Percentiles rank a stretch among this genome's conserved stretches.
Conservation (phyloP, 179 eudicot species). For the Vitellaria paradoxa region DNA sequence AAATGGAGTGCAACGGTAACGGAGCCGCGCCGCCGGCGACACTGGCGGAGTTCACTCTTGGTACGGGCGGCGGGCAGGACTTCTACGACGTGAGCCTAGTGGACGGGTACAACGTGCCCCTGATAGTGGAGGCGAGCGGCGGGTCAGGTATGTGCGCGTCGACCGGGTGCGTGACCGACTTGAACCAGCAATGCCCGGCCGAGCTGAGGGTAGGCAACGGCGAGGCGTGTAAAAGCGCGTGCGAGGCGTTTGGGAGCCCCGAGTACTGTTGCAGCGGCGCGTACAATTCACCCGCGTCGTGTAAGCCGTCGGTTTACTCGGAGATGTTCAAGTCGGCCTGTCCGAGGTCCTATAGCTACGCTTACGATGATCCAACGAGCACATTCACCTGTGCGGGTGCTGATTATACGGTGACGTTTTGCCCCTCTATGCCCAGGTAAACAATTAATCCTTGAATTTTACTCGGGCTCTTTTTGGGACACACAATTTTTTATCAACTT, state of each 20-base stretch:
- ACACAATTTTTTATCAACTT: too few species aligned
- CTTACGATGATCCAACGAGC: slow-evolving; percentile 88
- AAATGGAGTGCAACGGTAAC: slow-evolving; percentile 62
- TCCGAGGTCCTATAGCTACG: slow-evolving; percentile 88
- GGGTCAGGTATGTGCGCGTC: slow-evolving; percentile 76
- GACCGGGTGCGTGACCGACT: slow-evolving; percentile 79
- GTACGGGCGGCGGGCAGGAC: slow-evolving; percentile 70
- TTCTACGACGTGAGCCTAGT: slow-evolving; percentile 94
- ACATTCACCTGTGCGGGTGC: slow-evolving; percentile 85
- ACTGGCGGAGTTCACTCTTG: slow-evolving; percentile 80
- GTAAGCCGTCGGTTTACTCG: slow-evolving; percentile 76
- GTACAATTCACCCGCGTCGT: slow-evolving; percentile 57
- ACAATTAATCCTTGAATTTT: neutral
- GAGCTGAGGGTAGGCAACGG: slow-evolving; percentile 63
- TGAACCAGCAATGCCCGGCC: slow-evolving; percentile 63
- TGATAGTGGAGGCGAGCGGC: slow-evolving; percentile 70
- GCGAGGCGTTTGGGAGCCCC: slow-evolving; percentile 77
- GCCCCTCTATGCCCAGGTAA: slow-evolving; percentile 79
- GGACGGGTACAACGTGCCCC: slow-evolving; percentile 80
- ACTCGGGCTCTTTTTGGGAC: too few species aligned
- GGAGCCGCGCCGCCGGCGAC: slow-evolving; percentile 90
- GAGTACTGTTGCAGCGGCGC: slow-evolving; percentile 90
- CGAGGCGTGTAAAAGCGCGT: slow-evolving; percentile 81
- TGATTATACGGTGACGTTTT: slow-evolving; percentile 77
- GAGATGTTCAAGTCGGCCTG: slow-evolving; percentile 76